phyloP scores from a whole-genome alignment of 495 filamentous ascomycete genomes.

The Penicillium roqueforti region DNA sequence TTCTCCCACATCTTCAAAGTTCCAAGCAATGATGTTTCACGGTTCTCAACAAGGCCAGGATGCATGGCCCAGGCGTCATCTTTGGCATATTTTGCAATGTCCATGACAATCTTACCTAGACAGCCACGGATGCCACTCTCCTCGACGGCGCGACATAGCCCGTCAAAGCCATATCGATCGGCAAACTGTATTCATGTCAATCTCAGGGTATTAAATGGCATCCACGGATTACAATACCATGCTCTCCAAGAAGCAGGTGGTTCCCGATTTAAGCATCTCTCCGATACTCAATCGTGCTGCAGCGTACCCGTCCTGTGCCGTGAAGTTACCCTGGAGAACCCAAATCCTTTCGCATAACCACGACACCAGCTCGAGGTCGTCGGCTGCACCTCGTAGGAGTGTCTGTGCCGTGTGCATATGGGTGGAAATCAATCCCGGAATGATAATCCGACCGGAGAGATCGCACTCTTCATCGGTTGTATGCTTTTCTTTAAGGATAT shows the following conservation, averaged over 20 bases:
- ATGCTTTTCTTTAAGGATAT: slow-evolving; percentile 19
- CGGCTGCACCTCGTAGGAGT: slow-evolving; percentile 44
- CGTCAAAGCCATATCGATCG: slow-evolving; percentile 44
- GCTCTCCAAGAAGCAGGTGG: slow-evolving; percentile 49
- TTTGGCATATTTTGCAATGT: slow-evolving; percentile 38
- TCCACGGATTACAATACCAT: slow-evolving; percentile 30
- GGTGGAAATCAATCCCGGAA: slow-evolving; percentile 47
- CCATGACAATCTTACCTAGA: slow-evolving; percentile 41
- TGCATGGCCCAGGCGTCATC: slow-evolving; percentile 49
- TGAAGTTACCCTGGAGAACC: slow-evolving; percentile 46
- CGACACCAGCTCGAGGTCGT: slow-evolving; percentile 42
- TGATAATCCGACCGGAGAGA: slow-evolving; percentile 39
- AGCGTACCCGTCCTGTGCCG: slow-evolving; percentile 42
- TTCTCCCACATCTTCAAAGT: slow-evolving; percentile 45
- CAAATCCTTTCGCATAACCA: slow-evolving; percentile 49
- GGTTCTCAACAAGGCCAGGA: slow-evolving; percentile 43
- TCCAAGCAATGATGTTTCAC: slow-evolving; percentile 41
- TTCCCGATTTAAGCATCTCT: slow-evolving; percentile 49
- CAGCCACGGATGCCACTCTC: slow-evolving; percentile 49
- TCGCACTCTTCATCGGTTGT: slow-evolving; percentile 29
- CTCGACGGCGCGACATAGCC: slow-evolving; percentile 41
- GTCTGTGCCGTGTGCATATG: slow-evolving; percentile 50
- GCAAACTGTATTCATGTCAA: slow-evolving; percentile 33
- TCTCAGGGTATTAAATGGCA: background rate
- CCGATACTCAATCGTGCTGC: slow-evolving; percentile 45